phyloP scores from a whole-genome alignment of 2,329 filamentous ascomycete genomes.

The Akanthomyces dipterigenus region DNA sequence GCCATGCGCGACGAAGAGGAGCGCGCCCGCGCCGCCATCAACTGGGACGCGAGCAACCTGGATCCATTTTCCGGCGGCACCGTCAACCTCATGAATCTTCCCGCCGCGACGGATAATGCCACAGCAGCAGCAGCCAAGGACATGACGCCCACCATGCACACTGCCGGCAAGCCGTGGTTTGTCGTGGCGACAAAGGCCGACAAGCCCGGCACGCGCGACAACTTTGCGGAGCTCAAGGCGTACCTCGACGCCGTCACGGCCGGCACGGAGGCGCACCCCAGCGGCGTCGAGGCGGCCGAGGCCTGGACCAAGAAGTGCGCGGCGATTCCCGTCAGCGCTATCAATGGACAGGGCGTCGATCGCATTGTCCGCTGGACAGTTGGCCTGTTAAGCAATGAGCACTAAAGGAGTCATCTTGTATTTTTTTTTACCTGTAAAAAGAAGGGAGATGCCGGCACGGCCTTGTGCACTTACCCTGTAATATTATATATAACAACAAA shows the following conservation, averaged over 20 bases:
- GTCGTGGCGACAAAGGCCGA: slow-evolving; percentile 93
- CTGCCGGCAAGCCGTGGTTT: slow-evolving; percentile 94
- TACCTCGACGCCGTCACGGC: slow-evolving; percentile 64
- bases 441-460: no score
- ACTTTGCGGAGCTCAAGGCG: slow-evolving; percentile 61
- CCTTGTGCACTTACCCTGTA: no score
- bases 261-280: slow-evolving; percentile 64
- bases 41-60: slow-evolving; percentile 50
- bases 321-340: slow-evolving; percentile 83
- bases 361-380: slow-evolving; percentile 67
- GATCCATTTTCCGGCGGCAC: slow-evolving; percentile 12
- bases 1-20: slow-evolving; percentile 71
- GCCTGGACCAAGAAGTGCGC: slow-evolving; percentile 56
- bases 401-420: slow-evolving; percentile 15
- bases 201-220: slow-evolving; percentile 67
- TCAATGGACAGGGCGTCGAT: slow-evolving; percentile 76
- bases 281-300: slow-evolving; percentile 53
- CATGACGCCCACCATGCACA: slow-evolving; percentile 48
- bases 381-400: slow-evolving; percentile 50
- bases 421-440: no score
- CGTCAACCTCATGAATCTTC: slow-evolving; percentile 14
- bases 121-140: no score
- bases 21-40: slow-evolving; percentile 49
- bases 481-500: no score
- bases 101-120: no score